Evolutionary conservation across 225 moss, liverwort and hornwort genomes (phyloP).

Genomic region (Pleurozium schreberi): DNA sequence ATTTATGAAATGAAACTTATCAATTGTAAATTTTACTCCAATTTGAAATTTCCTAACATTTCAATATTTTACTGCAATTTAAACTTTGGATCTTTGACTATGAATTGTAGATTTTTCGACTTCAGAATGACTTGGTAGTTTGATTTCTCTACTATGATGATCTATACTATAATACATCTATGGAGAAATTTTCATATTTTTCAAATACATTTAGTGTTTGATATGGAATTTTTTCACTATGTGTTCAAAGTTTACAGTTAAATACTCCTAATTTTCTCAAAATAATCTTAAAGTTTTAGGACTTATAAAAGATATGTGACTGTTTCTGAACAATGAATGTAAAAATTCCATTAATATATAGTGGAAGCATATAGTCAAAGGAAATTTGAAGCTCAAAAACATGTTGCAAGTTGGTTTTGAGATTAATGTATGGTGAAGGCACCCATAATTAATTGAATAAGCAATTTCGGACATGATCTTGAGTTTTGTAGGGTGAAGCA

Average conservation of each 20-base stretch:
- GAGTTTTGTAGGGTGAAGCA: no score
- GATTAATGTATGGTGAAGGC: no score
- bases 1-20: background rate
- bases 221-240: background rate
- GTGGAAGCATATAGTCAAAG: accelerated
- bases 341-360: background rate
- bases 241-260: background rate
- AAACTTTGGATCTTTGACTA: no score
- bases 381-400: background rate
- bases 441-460: no score
- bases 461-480: no score
- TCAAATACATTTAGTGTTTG: no score
- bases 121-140: background rate
- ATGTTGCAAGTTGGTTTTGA: background rate
- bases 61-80: background rate
- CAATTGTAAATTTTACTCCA: background rate
- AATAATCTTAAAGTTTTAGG: background rate
- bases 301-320: background rate
- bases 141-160: no score
- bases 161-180: no score
- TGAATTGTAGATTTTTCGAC: background rate
- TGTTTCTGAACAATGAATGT: background rate
- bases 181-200: no score
- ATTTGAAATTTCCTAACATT: no score
- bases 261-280: background rate